phyloP scores from a whole-genome alignment of 352 stramenopile genomes.

The Phytopythium chamaehyphon region DNA sequence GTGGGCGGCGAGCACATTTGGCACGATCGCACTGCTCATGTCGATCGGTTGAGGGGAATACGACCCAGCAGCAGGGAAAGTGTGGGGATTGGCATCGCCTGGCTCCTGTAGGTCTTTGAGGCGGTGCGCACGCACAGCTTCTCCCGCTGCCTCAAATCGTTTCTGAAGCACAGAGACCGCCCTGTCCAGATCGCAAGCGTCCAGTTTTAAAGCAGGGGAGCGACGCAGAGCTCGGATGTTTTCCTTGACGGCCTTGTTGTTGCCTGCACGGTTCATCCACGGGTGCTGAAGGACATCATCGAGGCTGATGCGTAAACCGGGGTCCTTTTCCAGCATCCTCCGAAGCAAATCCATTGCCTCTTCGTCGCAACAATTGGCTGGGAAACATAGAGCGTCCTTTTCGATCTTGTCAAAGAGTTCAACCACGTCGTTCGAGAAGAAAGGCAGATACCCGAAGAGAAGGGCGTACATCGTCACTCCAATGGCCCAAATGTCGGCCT shows the following conservation, averaged over 20 bases:
- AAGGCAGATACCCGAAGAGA: conserved; percentile 84
- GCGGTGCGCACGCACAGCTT: conserved; percentile 24
- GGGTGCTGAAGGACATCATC: conserved; percentile 62
- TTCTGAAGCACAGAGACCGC: conserved; percentile 56
- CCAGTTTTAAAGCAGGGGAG: conserved; percentile 26
- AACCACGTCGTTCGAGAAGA: conserved; percentile 82
- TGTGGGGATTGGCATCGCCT: not conserved
- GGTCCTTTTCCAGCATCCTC: conserved; percentile 73
- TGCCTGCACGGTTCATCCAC: conserved; percentile 64
- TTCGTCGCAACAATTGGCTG: conserved; percentile 32
- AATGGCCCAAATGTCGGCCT: conserved; percentile 90
- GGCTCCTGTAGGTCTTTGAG: conserved; percentile 3
- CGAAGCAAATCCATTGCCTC: conserved; percentile 68
- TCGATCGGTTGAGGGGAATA: conserved; percentile 44
- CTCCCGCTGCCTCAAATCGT: conserved; percentile 27
- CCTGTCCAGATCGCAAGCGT: conserved; percentile 37
- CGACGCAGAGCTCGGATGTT: conserved; percentile 41
- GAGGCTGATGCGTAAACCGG: conserved; percentile 58
- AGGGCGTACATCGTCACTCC: conserved; percentile 91
- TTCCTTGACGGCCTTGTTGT: conserved; percentile 44
- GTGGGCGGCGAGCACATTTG: conserved; percentile 28
- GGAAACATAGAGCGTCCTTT: conserved; percentile 45
- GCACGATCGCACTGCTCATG: conserved; percentile 20
- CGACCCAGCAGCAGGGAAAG: not conserved
- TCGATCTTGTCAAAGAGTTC: conserved; percentile 91